Evolutionary conservation across 2,329 filamentous ascomycete species (phyloP).

Genomic region (Podosphaera aphanis): DNA sequence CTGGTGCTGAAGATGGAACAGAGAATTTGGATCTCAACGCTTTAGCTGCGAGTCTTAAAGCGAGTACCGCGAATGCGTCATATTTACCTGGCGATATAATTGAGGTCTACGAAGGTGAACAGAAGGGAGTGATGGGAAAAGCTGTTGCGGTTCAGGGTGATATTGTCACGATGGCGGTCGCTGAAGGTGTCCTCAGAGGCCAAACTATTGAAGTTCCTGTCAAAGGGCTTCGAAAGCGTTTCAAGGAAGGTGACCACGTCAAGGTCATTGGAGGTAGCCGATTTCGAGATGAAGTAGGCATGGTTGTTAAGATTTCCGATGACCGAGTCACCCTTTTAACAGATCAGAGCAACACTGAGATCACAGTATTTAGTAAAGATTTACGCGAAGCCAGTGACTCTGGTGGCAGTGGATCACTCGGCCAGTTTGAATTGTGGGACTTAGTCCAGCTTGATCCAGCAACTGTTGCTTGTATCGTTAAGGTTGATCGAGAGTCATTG

Average conservation of each 20-base stretch:
- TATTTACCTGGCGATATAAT: constrained; percentile 91
- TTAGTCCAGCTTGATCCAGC: constrained; percentile 81
- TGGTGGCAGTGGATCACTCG: constrained; percentile 61
- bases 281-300: constrained; percentile 85
- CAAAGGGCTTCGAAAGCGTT: constrained; percentile 78
- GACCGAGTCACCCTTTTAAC: constrained; percentile 83
- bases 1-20: constrained; percentile 70
- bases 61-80: constrained; percentile 54
- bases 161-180: constrained; percentile 72
- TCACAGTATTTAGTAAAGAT: constrained; percentile 96
- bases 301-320: constrained; percentile 82
- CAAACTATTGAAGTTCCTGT: constrained; percentile 81
- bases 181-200: constrained; percentile 57
- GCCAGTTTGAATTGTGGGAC: constrained; percentile 79
- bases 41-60: constrained; percentile 71
- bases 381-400: constrained; percentile 80
- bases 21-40: constrained; percentile 85
- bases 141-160: constrained; percentile 72
- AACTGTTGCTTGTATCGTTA: constrained; percentile 81
- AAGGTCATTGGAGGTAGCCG: constrained; percentile 94
- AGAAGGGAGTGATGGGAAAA: constrained; percentile 71
- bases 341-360: constrained; percentile 78
- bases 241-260: constrained; percentile 85
- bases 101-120: constrained; percentile 86
- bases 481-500: constrained; percentile 82